Conservation (phyloP, 345 rosid species). For the Fremontodendron californicum region DNA sequence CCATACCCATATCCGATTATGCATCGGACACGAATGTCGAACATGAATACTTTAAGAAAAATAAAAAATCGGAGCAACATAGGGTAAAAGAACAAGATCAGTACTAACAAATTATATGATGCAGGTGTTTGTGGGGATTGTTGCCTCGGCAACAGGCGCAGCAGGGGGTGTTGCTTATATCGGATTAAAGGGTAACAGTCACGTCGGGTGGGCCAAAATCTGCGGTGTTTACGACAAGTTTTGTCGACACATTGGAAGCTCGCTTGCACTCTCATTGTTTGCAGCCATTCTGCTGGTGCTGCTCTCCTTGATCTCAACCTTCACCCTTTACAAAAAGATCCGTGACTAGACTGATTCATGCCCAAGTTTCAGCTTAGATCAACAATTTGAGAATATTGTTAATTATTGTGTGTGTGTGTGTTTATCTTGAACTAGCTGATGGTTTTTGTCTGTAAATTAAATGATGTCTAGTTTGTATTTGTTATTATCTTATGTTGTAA, state of each 20-base stretch:
- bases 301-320: conserved; percentile 46
- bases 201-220: conserved; percentile 45
- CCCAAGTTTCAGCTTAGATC: background rate
- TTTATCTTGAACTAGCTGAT: background rate
- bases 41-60: no score
- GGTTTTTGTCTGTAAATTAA: background rate
- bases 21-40: no score
- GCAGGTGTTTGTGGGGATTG: conserved; percentile 71
- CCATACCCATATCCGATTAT: no score
- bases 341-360: conserved; percentile 20
- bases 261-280: conserved; percentile 43
- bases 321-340: conserved; percentile 39
- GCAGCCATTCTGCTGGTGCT: conserved; percentile 57
- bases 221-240: conserved; percentile 55
- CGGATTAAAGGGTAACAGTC: conserved; percentile 64
- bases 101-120: background rate
- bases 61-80: no score
- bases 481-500: background rate
- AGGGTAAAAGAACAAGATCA: no score
- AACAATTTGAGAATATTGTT: background rate
- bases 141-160: conserved; percentile 74
- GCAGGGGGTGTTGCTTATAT: conserved; percentile 69
- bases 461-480: background rate
- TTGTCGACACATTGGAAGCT: conserved; percentile 50
- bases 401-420: background rate